Evolutionary conservation across 2,329 filamentous ascomycete genomes (phyloP).

Genomic region (Lasiodiplodia gonubiensis): DNA sequence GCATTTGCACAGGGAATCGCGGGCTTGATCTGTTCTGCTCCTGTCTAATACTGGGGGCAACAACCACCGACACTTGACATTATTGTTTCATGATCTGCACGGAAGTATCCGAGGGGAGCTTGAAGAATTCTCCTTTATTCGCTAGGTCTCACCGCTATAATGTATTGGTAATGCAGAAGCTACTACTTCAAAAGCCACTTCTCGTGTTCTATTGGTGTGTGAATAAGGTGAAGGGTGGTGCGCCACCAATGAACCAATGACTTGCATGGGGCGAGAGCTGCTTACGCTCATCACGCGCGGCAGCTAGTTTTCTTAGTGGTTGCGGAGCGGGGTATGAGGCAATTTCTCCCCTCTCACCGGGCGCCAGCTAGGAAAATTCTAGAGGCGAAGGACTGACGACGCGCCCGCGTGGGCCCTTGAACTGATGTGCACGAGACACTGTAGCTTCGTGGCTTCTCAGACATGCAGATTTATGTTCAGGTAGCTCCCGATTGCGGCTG

Average conservation of each 20-base stretch:
- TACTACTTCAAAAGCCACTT: not conserved
- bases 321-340: not conserved
- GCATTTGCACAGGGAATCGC: not conserved
- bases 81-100: not conserved
- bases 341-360: not conserved
- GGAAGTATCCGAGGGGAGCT: not conserved
- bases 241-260: not conserved
- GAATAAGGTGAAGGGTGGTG: not conserved
- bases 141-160: not conserved
- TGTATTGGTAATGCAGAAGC: not conserved
- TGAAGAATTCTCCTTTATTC: not conserved
- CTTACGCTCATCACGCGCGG: not conserved
- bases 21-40: constrained; percentile 16
- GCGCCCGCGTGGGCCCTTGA: not conserved
- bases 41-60: not conserved
- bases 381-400: not conserved
- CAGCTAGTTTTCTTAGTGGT: not conserved
- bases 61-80: not conserved
- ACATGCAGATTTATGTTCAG: not conserved
- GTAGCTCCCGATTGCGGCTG: too few species aligned
- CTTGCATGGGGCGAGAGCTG: not conserved
- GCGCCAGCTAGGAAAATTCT: not conserved
- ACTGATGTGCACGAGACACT: not conserved
- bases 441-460: not conserved
- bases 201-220: not conserved